A percentile compares a stretch with the other conserved stretches of the same genome.
These are phyloP conservation scores for Leonotis leonurus DNA, from an alignment of 257 asterid species.

Conservation along the genomic window DNA sequence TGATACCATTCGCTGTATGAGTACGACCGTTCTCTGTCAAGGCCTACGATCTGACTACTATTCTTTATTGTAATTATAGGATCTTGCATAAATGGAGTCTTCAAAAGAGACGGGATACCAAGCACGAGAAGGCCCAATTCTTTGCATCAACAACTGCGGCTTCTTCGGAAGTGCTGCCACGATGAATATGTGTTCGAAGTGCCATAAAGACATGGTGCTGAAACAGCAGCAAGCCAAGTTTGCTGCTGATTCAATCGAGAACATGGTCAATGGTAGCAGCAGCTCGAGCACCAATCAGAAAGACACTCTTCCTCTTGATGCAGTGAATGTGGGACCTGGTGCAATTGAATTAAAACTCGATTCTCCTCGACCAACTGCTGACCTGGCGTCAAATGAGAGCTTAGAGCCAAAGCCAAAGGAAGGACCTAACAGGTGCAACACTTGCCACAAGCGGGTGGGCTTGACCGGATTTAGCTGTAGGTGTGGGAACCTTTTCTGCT, in stretches of 20 bases:
- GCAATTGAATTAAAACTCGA: slow-evolving; percentile 23
- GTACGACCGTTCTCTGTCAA: neutral
- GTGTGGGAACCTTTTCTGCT: slow-evolving; percentile 53
- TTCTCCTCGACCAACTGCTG: slow-evolving; percentile 21
- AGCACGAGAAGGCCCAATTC: slow-evolving; percentile 54
- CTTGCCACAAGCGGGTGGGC: slow-evolving; percentile 54
- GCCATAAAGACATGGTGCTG: slow-evolving; percentile 43
- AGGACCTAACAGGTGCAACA: slow-evolving; percentile 43
- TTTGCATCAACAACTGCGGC: slow-evolving; percentile 58
- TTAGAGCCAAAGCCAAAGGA: slow-evolving; percentile 30
- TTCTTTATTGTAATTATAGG: too few species aligned
- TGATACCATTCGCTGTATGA: neutral
- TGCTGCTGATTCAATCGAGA: slow-evolving; percentile 46
- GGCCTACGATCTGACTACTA: too few species aligned
- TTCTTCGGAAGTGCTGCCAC: slow-evolving; percentile 56
- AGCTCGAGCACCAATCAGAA: slow-evolving; percentile 21
- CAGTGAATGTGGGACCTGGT: slow-evolving; percentile 3
- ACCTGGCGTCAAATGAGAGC: slow-evolving; percentile 12
- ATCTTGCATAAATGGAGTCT: slow-evolving; percentile 37
- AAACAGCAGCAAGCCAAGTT: slow-evolving; percentile 41
- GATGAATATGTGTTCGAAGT: slow-evolving; percentile 58
- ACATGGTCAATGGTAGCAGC: slow-evolving; percentile 37
- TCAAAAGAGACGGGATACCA: slow-evolving; percentile 49
- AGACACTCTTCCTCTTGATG: slow-evolving; percentile 20
- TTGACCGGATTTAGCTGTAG: slow-evolving; percentile 47